phyloP scores from a whole-genome alignment of 2,329 filamentous ascomycete species.

The Pyricularia sp. region DNA sequence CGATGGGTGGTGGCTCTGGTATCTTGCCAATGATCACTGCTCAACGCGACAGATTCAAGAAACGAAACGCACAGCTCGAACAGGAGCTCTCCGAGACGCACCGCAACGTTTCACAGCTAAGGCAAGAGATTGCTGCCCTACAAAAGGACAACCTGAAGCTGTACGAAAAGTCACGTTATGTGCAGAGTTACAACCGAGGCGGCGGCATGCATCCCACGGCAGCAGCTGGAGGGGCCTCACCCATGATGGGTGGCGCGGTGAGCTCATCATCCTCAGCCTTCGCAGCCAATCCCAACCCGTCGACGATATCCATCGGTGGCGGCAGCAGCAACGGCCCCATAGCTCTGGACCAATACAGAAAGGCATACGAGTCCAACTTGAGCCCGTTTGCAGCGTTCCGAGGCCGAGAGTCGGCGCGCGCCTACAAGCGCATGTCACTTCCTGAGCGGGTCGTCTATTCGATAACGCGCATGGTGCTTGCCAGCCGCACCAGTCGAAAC shows the following conservation, averaged over 20 bases:
- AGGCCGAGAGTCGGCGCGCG: slow-evolving; percentile 80
- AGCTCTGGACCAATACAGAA: slow-evolving; percentile 71
- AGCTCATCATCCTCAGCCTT: slow-evolving; percentile 52
- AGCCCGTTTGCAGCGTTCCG: slow-evolving; percentile 93
- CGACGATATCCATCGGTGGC: slow-evolving; percentile 48
- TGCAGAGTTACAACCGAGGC: slow-evolving; percentile 79
- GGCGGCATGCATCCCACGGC: slow-evolving; percentile 28
- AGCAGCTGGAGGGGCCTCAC: neutral
- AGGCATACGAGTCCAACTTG: slow-evolving; percentile 88
- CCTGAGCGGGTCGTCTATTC: slow-evolving; percentile 86
- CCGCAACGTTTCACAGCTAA: slow-evolving; percentile 66
- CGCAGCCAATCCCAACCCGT: slow-evolving; percentile 60
- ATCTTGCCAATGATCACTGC: slow-evolving; percentile 98
- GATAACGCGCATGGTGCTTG: slow-evolving; percentile 78
- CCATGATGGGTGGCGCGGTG: slow-evolving; percentile 17
- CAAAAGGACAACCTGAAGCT: slow-evolving; percentile 94
- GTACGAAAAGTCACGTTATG: slow-evolving; percentile 95
- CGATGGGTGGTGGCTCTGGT: slow-evolving; percentile 63
- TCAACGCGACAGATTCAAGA: slow-evolving; percentile 95
- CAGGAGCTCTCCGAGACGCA: slow-evolving; percentile 78
- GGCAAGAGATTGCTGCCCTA: slow-evolving; percentile 79
- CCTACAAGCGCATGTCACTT: slow-evolving; percentile 84
- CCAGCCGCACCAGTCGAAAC: slow-evolving; percentile 81
- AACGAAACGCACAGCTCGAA: slow-evolving; percentile 84
- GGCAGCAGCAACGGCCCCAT: slow-evolving; percentile 44